These are phyloP conservation scores for Ustilago shanxiensis DNA, from an alignment of 1,284 basidiomycete species.

Conservation along the genomic window DNA sequence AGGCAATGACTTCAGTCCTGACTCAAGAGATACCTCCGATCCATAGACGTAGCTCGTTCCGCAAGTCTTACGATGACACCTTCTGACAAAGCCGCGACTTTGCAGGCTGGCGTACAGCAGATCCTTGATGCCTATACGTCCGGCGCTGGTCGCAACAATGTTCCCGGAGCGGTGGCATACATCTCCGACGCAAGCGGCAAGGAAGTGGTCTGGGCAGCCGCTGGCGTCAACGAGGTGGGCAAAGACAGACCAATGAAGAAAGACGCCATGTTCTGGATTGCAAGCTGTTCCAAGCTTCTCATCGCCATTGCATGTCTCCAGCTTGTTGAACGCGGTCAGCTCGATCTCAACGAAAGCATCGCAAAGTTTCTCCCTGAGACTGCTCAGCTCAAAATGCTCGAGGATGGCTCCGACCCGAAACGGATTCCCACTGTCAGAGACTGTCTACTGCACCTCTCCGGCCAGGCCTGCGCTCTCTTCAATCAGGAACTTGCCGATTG, in stretches of 20 bases:
- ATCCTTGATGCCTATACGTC: constrained; percentile 26
- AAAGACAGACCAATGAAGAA: constrained; percentile 39
- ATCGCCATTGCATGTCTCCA: constrained; percentile 66
- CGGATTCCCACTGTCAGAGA: constrained; percentile 45
- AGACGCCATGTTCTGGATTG: constrained; percentile 60
- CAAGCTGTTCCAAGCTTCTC: constrained; percentile 67
- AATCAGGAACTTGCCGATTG: constrained; percentile 36
- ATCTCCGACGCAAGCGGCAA: constrained; percentile 51
- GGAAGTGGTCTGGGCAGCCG: constrained; percentile 44
- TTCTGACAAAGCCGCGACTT: constrained; percentile 9
- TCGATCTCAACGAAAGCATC: constrained; percentile 58
- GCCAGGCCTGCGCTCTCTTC: constrained; percentile 49
- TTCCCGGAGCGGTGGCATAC: constrained; percentile 51
- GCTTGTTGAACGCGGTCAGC: constrained; percentile 61
- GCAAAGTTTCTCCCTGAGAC: constrained; percentile 62
- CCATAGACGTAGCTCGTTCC: no score
- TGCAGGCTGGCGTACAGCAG: constrained; percentile 20
- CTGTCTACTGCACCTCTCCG: constrained; percentile 40
- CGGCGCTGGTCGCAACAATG: constrained; percentile 14
- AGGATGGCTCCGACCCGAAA: constrained; percentile 39
- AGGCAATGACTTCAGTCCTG: no score
- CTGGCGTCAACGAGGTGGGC: constrained; percentile 38
- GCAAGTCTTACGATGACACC: constrained; percentile 1
- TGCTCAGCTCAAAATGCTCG: constrained; percentile 37
- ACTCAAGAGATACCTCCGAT: no score